Evolutionary conservation across 805 yeast species (phyloP).

Genomic region (Starmerella apis): DNA sequence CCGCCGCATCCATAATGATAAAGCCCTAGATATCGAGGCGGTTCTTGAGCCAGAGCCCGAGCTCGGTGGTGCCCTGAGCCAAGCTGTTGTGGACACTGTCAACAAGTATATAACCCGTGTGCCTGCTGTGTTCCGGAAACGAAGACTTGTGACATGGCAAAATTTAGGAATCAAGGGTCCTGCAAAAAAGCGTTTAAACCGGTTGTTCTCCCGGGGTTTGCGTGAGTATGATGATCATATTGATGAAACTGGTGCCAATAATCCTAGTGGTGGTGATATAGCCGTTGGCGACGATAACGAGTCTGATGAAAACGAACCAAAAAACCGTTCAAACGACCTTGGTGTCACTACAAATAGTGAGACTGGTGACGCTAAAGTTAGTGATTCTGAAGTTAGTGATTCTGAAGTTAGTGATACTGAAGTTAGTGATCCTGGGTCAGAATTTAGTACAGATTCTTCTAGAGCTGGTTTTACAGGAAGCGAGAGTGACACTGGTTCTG

Average conservation of each 20-base stretch:
- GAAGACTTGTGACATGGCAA: conserved; percentile 10
- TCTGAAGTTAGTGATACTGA: too few species aligned
- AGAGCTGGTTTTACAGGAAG: background rate
- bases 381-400: too few species aligned
- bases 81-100: conserved; percentile 8
- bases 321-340: background rate
- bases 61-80: conserved; percentile 7
- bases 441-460: too few species aligned
- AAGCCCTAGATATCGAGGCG: conserved; percentile 15
- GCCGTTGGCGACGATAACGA: background rate
- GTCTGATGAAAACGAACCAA: background rate
- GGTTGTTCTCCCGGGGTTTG: conserved; percentile 16
- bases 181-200: conserved; percentile 13
- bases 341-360: background rate
- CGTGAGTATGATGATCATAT: background rate
- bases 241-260: background rate
- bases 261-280: background rate
- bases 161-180: conserved; percentile 15
- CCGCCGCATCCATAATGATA: conserved; percentile 19
- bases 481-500: background rate
- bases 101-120: conserved; percentile 8
- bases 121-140: background rate
- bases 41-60: conserved; percentile 21
- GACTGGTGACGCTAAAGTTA: too few species aligned
- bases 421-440: too few species aligned